Base-by-base conservation (phyloP, 1,284 basidiomycete species). In the Ustilago trichophora region DNA sequence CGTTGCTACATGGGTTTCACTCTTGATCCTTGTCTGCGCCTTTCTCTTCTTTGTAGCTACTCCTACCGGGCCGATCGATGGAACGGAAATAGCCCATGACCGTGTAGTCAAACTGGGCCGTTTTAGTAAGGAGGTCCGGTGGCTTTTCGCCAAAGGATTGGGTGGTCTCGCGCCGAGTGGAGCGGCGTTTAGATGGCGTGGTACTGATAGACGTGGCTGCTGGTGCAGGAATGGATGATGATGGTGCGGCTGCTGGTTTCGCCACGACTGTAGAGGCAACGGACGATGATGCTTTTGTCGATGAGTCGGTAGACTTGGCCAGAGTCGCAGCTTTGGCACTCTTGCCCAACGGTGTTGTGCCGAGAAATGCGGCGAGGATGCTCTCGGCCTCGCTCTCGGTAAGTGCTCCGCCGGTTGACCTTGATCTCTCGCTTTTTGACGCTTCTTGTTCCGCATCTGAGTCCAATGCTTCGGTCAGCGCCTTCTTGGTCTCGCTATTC, bases 131-230 rank as follows among this genome's bases (percentile, higher is more conserved):
- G 3, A 56, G 32, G n/a, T 68, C 65, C 4, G 65, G 65, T 13
- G 62, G 41, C 35, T 62, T 68, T 25, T 68, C 65, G 24, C 65
- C 65, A 16, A 68, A 68, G 15, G 58, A 52, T 36, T 68, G 65
- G 3, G 53, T 56, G 2, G 57, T 49, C 8, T 55, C 46, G 2
- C 54, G 42, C 3, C 65, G 49, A 18, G 53, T 36, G 4, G 65
- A 68, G 3, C 65, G 49, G 15, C 57, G 45, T 35, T 56, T 63
- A 19, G 48, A 51, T 3, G 26, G 40, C 12, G 54, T 50, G 0
- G 27, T n/a, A 4, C 26, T 27, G 18, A 22, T 10, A 4, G 40
- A n/a, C 21, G 37, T 3, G 7, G 26, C 1, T 32, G 34, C 3
- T 6, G 48, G 15, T 4, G 34, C 41, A 13, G 38, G 11, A 32